Conservation (phyloP, 1,139 yeast genomes). For the Yamadazyma membranifaciens region DNA sequence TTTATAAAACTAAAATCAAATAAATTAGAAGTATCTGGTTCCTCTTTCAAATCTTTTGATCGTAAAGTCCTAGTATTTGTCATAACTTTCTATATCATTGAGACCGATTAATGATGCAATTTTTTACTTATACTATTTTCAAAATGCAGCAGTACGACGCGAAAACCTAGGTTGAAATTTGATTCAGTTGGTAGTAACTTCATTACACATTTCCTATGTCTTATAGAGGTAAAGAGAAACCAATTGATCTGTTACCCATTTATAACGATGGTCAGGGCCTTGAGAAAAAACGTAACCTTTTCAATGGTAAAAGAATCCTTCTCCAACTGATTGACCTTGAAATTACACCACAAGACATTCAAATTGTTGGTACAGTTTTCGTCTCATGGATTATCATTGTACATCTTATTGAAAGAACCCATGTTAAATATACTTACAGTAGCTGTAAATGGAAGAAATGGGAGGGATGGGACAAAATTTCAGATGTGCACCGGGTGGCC, state of each 20-base stretch:
- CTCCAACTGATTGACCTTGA: no score
- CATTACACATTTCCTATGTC: slow-evolving; percentile 9
- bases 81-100: slow-evolving; percentile 1
- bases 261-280: slow-evolving; percentile 7
- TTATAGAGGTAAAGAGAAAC: slow-evolving; percentile 16
- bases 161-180: not conserved
- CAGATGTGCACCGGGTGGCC: slow-evolving; percentile 59
- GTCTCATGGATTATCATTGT: slow-evolving; percentile 47
- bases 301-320: not conserved
- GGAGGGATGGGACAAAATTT: slow-evolving; percentile 50
- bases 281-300: not conserved
- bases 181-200: not conserved
- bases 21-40: slow-evolving; percentile 11
- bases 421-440: slow-evolving; percentile 47
- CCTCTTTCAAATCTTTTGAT: slow-evolving; percentile 16
- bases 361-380: slow-evolving; percentile 2
- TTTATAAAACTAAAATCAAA: slow-evolving; percentile 35
- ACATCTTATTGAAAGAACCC: slow-evolving; percentile 60
- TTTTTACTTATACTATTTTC: no score
- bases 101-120: not conserved
- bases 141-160: not conserved
- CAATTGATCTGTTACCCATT: slow-evolving; percentile 7
- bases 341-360: not conserved
- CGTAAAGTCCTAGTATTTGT: slow-evolving; percentile 19
- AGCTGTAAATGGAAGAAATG: slow-evolving; percentile 64